Evolutionary conservation across 2,329 filamentous ascomycete species (phyloP).

Genomic region (Chaetomium globosum): DNA sequence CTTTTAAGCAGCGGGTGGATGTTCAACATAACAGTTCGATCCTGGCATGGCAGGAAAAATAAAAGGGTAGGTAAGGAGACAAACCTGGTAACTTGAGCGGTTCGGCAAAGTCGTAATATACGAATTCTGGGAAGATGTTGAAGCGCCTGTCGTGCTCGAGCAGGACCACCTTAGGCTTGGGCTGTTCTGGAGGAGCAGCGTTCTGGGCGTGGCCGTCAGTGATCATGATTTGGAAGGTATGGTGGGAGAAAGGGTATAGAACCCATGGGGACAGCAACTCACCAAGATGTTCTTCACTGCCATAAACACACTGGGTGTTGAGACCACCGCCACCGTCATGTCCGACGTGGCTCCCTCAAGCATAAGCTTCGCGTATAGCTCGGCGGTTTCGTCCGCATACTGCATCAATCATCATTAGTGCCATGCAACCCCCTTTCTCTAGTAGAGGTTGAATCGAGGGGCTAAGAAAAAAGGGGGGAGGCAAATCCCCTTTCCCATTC

Average conservation of each 20-base stretch:
- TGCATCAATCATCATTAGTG: slow-evolving; percentile 38
- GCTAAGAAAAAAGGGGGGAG: background rate
- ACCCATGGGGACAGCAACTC: background rate
- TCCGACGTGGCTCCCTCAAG: slow-evolving; percentile 61
- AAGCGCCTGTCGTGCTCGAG: slow-evolving; percentile 78
- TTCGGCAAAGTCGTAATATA: slow-evolving; percentile 72
- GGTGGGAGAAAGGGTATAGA: background rate
- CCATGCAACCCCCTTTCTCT: background rate
- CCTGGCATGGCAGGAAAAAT: background rate
- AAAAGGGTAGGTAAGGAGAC: slow-evolving; percentile 20
- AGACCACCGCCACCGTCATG: slow-evolving; percentile 68
- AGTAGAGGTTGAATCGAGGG: background rate
- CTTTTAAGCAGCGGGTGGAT: slow-evolving; percentile 37
- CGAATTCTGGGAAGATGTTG: slow-evolving; percentile 71
- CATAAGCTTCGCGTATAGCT: slow-evolving; percentile 63
- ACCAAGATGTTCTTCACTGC: slow-evolving; percentile 64
- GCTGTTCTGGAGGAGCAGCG: slow-evolving; percentile 36
- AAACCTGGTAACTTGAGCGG: slow-evolving; percentile 66
- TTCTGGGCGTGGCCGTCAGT: slow-evolving; percentile 13
- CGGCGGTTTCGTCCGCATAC: slow-evolving; percentile 74
- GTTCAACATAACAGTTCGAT: background rate
- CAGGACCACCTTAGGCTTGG: slow-evolving; percentile 62
- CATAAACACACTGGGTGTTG: slow-evolving; percentile 76
- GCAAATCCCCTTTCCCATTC: background rate
- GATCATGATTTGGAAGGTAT: background rate